Evolutionary conservation across 2,329 filamentous ascomycete genomes (phyloP).

Genomic region (Elsinoe arachidis): DNA sequence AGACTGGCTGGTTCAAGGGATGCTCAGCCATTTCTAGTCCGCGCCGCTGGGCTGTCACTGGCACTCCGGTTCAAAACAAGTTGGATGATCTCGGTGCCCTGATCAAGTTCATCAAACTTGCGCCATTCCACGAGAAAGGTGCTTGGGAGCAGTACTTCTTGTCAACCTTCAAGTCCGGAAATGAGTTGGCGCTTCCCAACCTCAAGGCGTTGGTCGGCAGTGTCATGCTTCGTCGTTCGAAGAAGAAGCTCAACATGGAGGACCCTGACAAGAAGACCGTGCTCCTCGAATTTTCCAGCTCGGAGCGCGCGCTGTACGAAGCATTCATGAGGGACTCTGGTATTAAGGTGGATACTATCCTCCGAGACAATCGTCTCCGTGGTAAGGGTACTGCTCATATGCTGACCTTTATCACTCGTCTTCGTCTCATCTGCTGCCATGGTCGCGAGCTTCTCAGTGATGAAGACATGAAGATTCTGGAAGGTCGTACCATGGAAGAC

Average conservation of each 20-base stretch:
- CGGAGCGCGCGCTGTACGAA: constrained; percentile 72
- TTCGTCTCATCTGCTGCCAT: constrained; percentile 86
- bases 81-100: constrained; percentile 83
- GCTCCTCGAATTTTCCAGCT: constrained; percentile 62
- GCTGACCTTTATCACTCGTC: constrained; percentile 77
- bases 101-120: constrained; percentile 73
- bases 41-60: constrained; percentile 92
- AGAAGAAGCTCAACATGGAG: constrained; percentile 82
- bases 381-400: constrained; percentile 92
- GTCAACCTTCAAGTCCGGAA: constrained; percentile 75
- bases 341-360: constrained; percentile 69
- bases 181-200: constrained; percentile 74
- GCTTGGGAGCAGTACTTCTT: constrained; percentile 75
- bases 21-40: constrained; percentile 71
- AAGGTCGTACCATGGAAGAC: constrained; percentile 60
- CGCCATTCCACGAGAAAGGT: constrained; percentile 70
- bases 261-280: constrained; percentile 64
- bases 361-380: constrained; percentile 41
- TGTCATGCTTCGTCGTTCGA: constrained; percentile 84
- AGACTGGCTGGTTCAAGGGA: constrained; percentile 72
- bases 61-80: constrained; percentile 89
- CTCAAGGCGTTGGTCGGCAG: constrained; percentile 84
- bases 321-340: constrained; percentile 75
- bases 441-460: constrained; percentile 84
- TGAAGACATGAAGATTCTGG: constrained; percentile 69